Evolutionary conservation across 805 yeast species (phyloP).

Genomic region (Wickerhamiella australiensis): DNA sequence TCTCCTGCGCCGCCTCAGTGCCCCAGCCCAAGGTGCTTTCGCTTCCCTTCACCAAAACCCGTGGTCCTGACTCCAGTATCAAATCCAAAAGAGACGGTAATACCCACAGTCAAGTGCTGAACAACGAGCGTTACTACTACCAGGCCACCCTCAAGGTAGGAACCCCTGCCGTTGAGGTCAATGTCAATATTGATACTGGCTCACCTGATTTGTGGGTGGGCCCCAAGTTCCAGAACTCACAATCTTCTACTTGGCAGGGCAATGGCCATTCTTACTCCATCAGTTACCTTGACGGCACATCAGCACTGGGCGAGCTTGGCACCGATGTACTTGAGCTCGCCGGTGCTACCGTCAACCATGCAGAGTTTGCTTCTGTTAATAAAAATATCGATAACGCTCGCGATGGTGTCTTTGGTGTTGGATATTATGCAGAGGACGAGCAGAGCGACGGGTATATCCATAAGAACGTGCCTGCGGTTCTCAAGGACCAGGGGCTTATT

Average conservation of each 20-base stretch:
- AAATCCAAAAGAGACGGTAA: too few species aligned
- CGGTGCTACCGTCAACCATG: conserved; percentile 33
- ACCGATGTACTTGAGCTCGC: conserved; percentile 46
- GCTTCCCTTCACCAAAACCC: not conserved
- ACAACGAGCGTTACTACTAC: not conserved
- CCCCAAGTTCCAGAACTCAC: not conserved
- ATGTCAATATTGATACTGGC: conserved; percentile 56
- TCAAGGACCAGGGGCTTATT: conserved; percentile 34
- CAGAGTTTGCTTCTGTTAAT: conserved; percentile 67
- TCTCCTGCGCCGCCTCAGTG: not conserved
- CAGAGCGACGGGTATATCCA: conserved; percentile 14
- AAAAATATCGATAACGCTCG: conserved; percentile 35
- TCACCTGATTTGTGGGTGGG: conserved; percentile 55
- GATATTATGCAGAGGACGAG: conserved; percentile 26
- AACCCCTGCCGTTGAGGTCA: conserved; percentile 28
- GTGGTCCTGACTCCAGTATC: too few species aligned
- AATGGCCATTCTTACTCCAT: conserved; percentile 25
- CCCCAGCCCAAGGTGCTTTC: not conserved
- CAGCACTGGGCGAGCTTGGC: conserved; percentile 40
- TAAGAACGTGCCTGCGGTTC: conserved; percentile 26
- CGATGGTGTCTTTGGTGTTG: conserved; percentile 27
- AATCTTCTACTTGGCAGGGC: not conserved
- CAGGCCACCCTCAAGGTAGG: not conserved
- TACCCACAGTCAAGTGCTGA: too few species aligned
- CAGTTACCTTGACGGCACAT: conserved; percentile 34